Percentiles rank a stretch among this genome's conserved stretches.
Conservation (phyloP, 192 early-diverging fungal species). For the Coemansia umbellata region DNA sequence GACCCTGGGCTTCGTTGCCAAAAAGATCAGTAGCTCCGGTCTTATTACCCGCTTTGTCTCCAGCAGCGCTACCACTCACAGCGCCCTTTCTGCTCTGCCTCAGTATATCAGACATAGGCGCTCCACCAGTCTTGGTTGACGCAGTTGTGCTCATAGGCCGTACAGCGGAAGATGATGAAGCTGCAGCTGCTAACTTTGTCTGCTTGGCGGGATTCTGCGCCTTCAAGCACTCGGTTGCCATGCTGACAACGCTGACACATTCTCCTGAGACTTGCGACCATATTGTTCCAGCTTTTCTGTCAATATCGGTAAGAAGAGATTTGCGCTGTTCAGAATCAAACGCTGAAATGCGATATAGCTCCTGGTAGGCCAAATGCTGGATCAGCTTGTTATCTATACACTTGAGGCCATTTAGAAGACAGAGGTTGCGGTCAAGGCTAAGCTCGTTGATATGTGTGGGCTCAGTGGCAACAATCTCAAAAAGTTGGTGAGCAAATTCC, state of each 20-base stretch:
- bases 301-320: slow-evolving; percentile 38
- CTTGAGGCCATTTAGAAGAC: slow-evolving; percentile 38
- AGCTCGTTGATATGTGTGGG: slow-evolving; percentile 46
- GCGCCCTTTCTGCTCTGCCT: slow-evolving; percentile 11
- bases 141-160: neutral
- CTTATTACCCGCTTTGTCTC: neutral
- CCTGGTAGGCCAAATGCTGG: slow-evolving; percentile 47
- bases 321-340: slow-evolving; percentile 31
- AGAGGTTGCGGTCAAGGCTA: slow-evolving; percentile 40
- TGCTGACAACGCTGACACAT: slow-evolving; percentile 32
- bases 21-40: slow-evolving; percentile 20
- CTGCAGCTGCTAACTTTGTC: slow-evolving; percentile 1
- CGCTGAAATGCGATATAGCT: slow-evolving; percentile 35
- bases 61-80: neutral
- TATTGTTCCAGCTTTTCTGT: slow-evolving; percentile 31
- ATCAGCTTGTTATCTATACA: slow-evolving; percentile 15
- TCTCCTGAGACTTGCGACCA: slow-evolving; percentile 40
- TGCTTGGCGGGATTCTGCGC: slow-evolving; percentile 13
- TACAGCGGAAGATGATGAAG: neutral
- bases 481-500: slow-evolving; percentile 50
- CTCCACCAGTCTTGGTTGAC: slow-evolving; percentile 14
- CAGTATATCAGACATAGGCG: slow-evolving; percentile 37
- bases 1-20: slow-evolving; percentile 42
- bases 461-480: slow-evolving; percentile 42
- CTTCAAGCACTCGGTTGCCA: slow-evolving; percentile 25